phyloP scores from a whole-genome alignment of 768 basidiomycete species.

The Bullera alba region DNA sequence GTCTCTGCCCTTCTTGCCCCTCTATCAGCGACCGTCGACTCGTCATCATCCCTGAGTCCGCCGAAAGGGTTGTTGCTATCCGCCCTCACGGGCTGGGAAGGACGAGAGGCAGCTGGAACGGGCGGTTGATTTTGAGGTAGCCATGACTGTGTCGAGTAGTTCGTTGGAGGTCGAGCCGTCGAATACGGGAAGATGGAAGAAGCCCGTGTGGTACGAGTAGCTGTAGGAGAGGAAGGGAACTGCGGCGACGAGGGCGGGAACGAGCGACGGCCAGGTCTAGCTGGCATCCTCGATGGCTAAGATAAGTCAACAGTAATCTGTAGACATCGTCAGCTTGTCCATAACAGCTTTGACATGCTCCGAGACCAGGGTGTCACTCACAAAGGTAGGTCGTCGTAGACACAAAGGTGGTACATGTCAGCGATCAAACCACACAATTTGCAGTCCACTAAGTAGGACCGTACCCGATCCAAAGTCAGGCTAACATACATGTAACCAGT shows the following conservation, averaged over 20 bases:
- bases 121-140: background rate
- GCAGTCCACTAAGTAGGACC: too few species aligned
- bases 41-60: conserved; percentile 4
- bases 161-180: conserved; percentile 25
- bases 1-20: background rate
- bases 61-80: background rate
- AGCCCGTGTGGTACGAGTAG: conserved; percentile 4
- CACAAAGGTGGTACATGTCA: too few species aligned
- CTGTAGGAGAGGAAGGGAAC: conserved; percentile 12
- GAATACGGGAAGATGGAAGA: conserved; percentile 33
- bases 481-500: too few species aligned
- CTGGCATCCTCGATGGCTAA: too few species aligned
- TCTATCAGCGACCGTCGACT: background rate
- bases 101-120: conserved; percentile 1
- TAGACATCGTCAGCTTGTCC: too few species aligned
- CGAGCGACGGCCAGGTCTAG: too few species aligned
- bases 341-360: too few species aligned
- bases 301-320: too few species aligned
- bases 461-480: too few species aligned
- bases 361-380: too few species aligned
- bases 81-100: background rate
- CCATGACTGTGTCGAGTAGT: conserved; percentile 14
- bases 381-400: too few species aligned
- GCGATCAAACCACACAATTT: too few species aligned
- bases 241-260: background rate